Evolutionary conservation across 306 rosid genomes (phyloP).

Genomic region (Vigna angularis): DNA sequence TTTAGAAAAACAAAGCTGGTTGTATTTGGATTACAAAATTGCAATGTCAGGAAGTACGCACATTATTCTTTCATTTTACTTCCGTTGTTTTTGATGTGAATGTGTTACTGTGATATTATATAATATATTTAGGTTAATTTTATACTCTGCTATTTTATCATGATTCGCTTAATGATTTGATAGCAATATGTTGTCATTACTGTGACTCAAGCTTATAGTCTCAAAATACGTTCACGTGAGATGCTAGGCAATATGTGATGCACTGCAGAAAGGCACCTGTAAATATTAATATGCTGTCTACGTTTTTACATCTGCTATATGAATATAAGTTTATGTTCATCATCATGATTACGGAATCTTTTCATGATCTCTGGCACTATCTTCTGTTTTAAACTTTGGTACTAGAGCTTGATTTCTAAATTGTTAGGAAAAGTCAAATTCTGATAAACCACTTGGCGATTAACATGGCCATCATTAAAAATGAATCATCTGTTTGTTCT

Average conservation of each 20-base stretch:
- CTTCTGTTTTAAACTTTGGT: conserved; percentile 10
- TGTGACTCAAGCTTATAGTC: conserved; percentile 27
- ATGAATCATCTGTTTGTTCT: neutral
- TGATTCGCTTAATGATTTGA: conserved; percentile 72
- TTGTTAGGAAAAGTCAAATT: conserved; percentile 12
- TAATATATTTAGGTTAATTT: too few relatives aligned
- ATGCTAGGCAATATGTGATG: conserved; percentile 26
- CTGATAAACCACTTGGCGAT: neutral
- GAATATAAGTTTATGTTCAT: neutral
- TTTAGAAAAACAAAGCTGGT: too few relatives aligned
- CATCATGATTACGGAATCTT: neutral
- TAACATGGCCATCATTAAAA: neutral
- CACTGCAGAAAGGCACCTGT: conserved; percentile 31
- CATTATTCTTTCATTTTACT: too few relatives aligned
- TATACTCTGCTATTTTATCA: too few relatives aligned
- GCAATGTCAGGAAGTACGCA: too few relatives aligned
- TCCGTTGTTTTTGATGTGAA: too few relatives aligned
- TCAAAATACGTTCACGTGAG: conserved; percentile 18
- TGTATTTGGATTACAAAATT: too few relatives aligned
- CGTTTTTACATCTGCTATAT: neutral
- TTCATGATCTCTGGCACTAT: conserved; percentile 5
- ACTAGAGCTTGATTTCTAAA: neutral
- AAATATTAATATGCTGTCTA: conserved; percentile 26
- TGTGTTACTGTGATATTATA: too few relatives aligned
- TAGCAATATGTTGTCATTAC: conserved; percentile 58